Evolutionary conservation across 176 grass and related monocot genomes (phyloP).

Genomic region (Triticum timopheevii): DNA sequence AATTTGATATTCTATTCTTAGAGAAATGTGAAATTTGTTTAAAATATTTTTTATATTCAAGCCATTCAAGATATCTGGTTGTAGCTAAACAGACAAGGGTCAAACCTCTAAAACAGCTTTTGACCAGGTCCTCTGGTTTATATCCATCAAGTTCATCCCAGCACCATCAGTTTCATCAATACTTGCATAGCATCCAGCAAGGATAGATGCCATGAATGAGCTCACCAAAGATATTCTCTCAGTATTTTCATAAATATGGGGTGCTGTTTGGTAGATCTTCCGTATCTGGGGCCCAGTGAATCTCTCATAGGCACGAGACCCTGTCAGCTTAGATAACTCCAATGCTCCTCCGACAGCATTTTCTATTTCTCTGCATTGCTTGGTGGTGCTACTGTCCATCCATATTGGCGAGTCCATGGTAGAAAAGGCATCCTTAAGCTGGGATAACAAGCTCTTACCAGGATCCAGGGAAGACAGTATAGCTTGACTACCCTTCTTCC

Average conservation of each 20-base stretch:
- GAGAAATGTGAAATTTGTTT: background rate
- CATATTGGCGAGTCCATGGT: conserved; percentile 81
- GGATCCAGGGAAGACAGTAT: conserved; percentile 69
- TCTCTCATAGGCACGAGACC: conserved; percentile 87
- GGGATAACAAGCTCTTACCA: conserved; percentile 52
- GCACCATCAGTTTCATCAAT: conserved; percentile 97
- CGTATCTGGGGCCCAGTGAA: conserved; percentile 89
- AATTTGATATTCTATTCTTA: conserved; percentile 6
- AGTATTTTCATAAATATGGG: conserved; percentile 61
- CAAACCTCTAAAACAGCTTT: conserved; percentile 78
- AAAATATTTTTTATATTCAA: background rate
- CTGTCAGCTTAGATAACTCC: conserved; percentile 86
- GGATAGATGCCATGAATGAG: conserved; percentile 88
- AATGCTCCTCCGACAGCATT: conserved; percentile 79
- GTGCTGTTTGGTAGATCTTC: conserved; percentile 65
- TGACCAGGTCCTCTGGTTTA: conserved; percentile 76
- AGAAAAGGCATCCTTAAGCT: conserved; percentile 77
- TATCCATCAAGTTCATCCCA: conserved; percentile 99
- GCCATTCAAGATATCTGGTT: conserved; percentile 10
- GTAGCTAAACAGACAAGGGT: conserved; percentile 1
- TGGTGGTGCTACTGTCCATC: conserved; percentile 97
- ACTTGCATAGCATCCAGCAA: conserved; percentile 79
- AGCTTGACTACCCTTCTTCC: conserved; percentile 69
- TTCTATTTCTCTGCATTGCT: conserved; percentile 94
- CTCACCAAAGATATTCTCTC: conserved; percentile 96